Evolutionary conservation across 2,329 filamentous ascomycete genomes (phyloP), one percentile per base, ranked within the genome.

Genomic region (Fonsecaea erecta): DNA sequence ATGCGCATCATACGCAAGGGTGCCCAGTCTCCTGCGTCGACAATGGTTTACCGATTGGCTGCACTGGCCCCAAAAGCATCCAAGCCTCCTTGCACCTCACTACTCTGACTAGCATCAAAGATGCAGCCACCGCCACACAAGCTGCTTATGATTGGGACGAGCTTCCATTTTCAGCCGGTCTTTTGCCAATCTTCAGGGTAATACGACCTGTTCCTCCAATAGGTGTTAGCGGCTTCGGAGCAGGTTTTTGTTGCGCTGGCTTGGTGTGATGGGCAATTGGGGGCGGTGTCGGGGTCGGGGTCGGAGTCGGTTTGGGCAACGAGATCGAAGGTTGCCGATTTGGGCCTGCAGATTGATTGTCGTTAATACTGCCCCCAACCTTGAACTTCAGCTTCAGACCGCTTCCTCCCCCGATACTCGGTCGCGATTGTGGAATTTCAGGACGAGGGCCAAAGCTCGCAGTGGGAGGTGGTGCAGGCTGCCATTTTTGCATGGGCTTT

Each of bases 251-350:
- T 30, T 34, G 21, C 53, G 21, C 53, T 73, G 62, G 30, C 59
- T 34, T 24, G 52, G 43, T 12, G 18, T 48, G 43, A 24, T 48
- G 43, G 43, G 43, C 18, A 3, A 48, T 26, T 32, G 68, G 72
- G n/a, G 74, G 68, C n/a, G 72, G 65, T 32, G n/a, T n/a, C n/a
- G n/a, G n/a, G n/a, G n/a, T n/a, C n/a, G 74, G 28, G 3, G 28
- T 57, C 59, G 73, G 71, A 46, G 74, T 68, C 28, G 73, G 70
- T 30, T 76, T 67, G 7, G 75, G 78, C 37, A 75, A 76, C 51
- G 75, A 52, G n/a, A 60, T 52, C 18, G 34, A 46, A 21, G 57
- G 57, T 34, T 52, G 28, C 28, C 46, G 57, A 40, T 60, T 60
- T 21, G 43, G 43, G 2, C 28, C 57, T 2, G 7, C 30, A 26